Percentiles rank a stretch among this genome's conserved stretches.
Evolutionary conservation across 208 protist species (phyloP).

Genomic region (Acanthamoeba lenticulata): DNA sequence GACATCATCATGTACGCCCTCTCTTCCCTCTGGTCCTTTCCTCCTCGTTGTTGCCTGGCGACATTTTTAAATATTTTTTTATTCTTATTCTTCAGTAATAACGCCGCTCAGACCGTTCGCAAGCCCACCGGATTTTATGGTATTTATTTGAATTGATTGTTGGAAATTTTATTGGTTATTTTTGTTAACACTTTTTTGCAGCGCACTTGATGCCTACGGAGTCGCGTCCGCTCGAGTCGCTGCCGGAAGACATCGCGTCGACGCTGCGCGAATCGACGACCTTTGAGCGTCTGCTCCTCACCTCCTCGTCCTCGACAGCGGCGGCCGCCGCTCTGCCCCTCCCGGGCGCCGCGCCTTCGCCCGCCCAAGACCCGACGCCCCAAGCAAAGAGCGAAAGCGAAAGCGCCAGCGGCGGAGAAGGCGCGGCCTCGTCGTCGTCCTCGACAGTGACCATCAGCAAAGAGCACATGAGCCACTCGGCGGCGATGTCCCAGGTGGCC

Average conservation of each 20-base stretch:
- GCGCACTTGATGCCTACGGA: constrained; percentile 35
- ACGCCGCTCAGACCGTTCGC: constrained; percentile 97
- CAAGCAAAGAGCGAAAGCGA: no score
- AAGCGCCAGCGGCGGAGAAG: no score
- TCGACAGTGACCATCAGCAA: neutral
- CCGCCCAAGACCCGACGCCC: no score
- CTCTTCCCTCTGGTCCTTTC: constrained; percentile 70
- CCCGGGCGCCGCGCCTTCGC: neutral
- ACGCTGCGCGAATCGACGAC: neutral
- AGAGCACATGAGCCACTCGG: neutral
- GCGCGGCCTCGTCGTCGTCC: no score
- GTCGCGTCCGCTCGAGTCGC: neutral
- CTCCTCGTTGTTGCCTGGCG: constrained; percentile 89
- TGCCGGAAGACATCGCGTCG: neutral
- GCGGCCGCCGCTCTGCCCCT: neutral
- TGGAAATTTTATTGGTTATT: no score
- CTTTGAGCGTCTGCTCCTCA: neutral
- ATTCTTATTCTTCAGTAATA: constrained; percentile 94
- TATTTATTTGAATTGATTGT: constrained; percentile 79
- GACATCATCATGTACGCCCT: constrained; percentile 56
- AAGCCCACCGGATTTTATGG: constrained; percentile 93
- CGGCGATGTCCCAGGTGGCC: constrained; percentile 81
- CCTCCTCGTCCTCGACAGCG: neutral
- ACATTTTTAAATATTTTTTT: neutral
- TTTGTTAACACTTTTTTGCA: no score